These are phyloP conservation scores for Nymphaea thermarum DNA, from an alignment of 164 flowering plant genomes.

Conservation along the genomic window DNA sequence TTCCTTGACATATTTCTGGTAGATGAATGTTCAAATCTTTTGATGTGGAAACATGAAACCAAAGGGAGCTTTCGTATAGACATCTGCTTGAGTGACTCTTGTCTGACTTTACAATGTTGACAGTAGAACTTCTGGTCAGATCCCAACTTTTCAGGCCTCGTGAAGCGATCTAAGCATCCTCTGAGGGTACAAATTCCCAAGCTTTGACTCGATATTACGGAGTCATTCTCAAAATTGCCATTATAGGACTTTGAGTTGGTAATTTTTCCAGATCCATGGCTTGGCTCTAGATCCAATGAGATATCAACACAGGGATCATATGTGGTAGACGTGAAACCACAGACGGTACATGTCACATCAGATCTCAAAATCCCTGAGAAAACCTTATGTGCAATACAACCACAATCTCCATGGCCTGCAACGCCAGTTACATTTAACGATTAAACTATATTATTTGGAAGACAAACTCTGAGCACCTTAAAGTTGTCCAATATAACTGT, in stretches of 20 bases:
- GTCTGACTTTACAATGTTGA: conserved; percentile 76
- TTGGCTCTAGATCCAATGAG: conserved; percentile 73
- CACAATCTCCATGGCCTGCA: conserved; percentile 56
- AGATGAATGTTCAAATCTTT: conserved; percentile 85
- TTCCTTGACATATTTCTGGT: conserved; percentile 69
- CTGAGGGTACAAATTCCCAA: conserved; percentile 44
- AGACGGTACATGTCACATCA: conserved; percentile 55
- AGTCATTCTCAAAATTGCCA: conserved; percentile 29
- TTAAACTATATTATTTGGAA: too few species aligned
- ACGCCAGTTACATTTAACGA: background rate
- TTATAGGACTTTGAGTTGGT: conserved; percentile 28
- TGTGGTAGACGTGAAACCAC: conserved; percentile 69
- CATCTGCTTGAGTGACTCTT: conserved; percentile 89
- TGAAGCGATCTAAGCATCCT: conserved; percentile 76
- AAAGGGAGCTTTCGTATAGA: conserved; percentile 78
- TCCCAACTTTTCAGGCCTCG: conserved; percentile 73
- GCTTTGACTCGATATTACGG: conserved; percentile 22
- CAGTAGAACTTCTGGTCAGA: conserved; percentile 81
- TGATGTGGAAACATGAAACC: conserved; percentile 87
- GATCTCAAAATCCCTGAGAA: conserved; percentile 68
- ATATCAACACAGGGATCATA: conserved; percentile 61
- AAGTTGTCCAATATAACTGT: too few species aligned
- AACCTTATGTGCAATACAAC: conserved; percentile 62
- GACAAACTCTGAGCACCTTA: too few species aligned
- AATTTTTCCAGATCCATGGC: conserved; percentile 28